phyloP scores from a whole-genome alignment of 768 basidiomycete species.

The Serendipita indica region DNA sequence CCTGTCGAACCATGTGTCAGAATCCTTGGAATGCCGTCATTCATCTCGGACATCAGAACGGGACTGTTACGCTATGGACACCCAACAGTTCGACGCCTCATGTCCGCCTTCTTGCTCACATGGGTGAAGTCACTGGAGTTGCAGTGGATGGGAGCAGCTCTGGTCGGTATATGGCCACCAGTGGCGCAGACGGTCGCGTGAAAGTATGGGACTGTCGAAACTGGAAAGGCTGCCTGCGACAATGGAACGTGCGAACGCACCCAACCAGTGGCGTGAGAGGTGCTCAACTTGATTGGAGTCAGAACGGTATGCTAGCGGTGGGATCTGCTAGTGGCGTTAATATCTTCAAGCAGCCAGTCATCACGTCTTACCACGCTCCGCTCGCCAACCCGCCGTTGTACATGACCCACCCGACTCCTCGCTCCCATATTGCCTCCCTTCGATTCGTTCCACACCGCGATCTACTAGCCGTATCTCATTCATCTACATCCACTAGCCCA shows the following conservation, averaged over 20 bases:
- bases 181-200: conserved; percentile 73
- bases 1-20: conserved; percentile 74
- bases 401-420: conserved; percentile 72
- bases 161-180: conserved; percentile 78
- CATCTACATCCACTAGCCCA: background rate
- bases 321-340: conserved; percentile 74
- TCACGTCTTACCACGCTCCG: conserved; percentile 38
- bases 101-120: conserved; percentile 80
- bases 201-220: conserved; percentile 97
- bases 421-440: conserved; percentile 56
- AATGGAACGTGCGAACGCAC: conserved; percentile 52
- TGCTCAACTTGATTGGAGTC: conserved; percentile 71
- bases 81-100: conserved; percentile 87
- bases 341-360: conserved; percentile 57
- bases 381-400: conserved; percentile 63
- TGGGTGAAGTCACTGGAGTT: conserved; percentile 70
- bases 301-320: conserved; percentile 67
- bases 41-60: conserved; percentile 88
- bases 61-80: conserved; percentile 92
- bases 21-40: conserved; percentile 89
- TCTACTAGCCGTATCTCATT: conserved; percentile 44
- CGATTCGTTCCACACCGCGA: conserved; percentile 88
- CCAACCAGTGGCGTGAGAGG: conserved; percentile 23
- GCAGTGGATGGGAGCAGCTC: conserved; percentile 64
- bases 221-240: conserved; percentile 79